phyloP scores from a whole-genome alignment of 192 early-diverging fungal genomes.

The Helicostylum pulchrum region DNA sequence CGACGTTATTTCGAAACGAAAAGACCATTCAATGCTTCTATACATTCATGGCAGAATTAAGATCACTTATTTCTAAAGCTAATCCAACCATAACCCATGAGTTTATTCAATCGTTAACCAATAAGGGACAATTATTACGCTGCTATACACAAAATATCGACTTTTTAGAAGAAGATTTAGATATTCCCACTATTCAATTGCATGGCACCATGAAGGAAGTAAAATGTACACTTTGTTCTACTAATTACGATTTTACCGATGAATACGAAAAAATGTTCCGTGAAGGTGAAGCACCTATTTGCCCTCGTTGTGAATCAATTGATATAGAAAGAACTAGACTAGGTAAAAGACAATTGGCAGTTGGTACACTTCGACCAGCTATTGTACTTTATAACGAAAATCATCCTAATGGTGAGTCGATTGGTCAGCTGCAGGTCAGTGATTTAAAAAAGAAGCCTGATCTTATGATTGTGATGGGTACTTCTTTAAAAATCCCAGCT shows the following conservation, averaged over 20 bases:
- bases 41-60: conserved; percentile 85
- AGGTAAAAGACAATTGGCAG: conserved; percentile 74
- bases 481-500: conserved; percentile 80
- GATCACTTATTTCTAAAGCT: conserved; percentile 68
- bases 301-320: conserved; percentile 47
- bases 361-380: conserved; percentile 84
- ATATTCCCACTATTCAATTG: conserved; percentile 82
- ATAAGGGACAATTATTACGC: conserved; percentile 73
- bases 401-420: conserved; percentile 69
- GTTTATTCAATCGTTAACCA: conserved; percentile 77
- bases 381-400: conserved; percentile 96
- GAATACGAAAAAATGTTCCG: conserved; percentile 61
- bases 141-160: conserved; percentile 99
- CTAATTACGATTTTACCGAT: conserved; percentile 60
- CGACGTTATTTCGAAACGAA: conserved; percentile 69
- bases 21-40: conserved; percentile 65
- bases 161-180: conserved; percentile 76
- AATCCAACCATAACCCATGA: conserved; percentile 78
- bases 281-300: conserved; percentile 70
- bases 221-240: conserved; percentile 82
- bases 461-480: conserved; percentile 85
- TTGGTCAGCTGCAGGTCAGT: conserved; percentile 53
- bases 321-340: conserved; percentile 49
- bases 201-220: conserved; percentile 88
- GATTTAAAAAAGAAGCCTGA: conserved; percentile 66